Evolutionary conservation across 1,139 yeast genomes (phyloP).

Genomic region (Taphrina confusa): DNA sequence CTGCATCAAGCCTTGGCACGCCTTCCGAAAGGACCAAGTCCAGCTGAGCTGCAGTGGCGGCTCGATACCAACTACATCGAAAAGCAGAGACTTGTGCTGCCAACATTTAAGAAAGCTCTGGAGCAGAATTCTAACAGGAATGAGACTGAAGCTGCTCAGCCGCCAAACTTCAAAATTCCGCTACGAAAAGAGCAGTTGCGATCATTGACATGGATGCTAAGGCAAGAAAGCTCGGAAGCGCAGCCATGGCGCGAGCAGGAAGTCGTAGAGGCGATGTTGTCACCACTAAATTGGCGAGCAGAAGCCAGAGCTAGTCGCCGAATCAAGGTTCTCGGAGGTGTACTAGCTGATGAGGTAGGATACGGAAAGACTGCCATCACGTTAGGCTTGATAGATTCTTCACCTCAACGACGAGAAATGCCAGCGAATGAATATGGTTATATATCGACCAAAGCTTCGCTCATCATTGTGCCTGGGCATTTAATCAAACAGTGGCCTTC

Average conservation of each 20-base stretch:
- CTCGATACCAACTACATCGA: constrained; percentile 8
- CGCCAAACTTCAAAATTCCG: constrained; percentile 29
- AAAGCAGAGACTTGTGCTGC: constrained; percentile 2
- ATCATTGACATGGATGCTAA: constrained; percentile 35
- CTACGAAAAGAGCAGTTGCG: constrained; percentile 36
- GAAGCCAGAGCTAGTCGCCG: constrained; percentile 33
- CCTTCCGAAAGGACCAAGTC: not conserved
- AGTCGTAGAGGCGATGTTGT: constrained; percentile 31
- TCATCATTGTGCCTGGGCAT: constrained; percentile 36
- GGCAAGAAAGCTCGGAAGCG: constrained; percentile 21
- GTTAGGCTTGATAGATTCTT: constrained; percentile 33
- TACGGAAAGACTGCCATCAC: constrained; percentile 37
- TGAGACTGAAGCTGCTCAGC: constrained; percentile 28
- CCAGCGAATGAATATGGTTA: constrained; percentile 6
- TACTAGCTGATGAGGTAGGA: constrained; percentile 37
- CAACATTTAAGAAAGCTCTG: constrained; percentile 18
- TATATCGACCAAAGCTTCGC: constrained; percentile 34
- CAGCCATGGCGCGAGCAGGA: constrained; percentile 34
- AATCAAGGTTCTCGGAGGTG: constrained; percentile 34
- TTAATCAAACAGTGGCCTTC: constrained; percentile 36
- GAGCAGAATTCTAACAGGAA: constrained; percentile 27
- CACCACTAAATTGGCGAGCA: constrained; percentile 36
- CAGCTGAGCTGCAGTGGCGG: not conserved
- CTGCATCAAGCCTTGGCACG: constrained; percentile 31
- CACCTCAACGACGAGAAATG: not conserved